Evolutionary conservation across 2,329 filamentous ascomycete species (phyloP).

Genomic region (Polytolypa hystricis): DNA sequence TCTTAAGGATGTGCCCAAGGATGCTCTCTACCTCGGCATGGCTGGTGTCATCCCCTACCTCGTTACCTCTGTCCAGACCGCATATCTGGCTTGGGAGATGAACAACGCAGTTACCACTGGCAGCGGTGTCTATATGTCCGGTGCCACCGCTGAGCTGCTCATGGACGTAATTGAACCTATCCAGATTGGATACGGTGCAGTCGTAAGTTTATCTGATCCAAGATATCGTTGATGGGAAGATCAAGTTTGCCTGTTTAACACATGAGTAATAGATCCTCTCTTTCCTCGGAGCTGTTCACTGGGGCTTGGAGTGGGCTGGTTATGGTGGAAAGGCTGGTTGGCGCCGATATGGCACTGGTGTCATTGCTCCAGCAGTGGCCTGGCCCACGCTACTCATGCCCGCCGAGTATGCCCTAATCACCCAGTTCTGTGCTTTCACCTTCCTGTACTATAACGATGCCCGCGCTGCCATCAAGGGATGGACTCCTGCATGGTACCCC

Average conservation of each 20-base stretch:
- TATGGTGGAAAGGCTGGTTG: slow-evolving; percentile 58
- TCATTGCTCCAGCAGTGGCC: slow-evolving; percentile 66
- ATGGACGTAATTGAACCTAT: slow-evolving; percentile 71
- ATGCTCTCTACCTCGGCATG: slow-evolving; percentile 57
- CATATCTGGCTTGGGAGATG: slow-evolving; percentile 73
- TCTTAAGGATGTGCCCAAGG: slow-evolving; percentile 52
- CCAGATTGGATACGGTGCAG: slow-evolving; percentile 82
- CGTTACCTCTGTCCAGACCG: slow-evolving; percentile 68
- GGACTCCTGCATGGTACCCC: slow-evolving; percentile 75
- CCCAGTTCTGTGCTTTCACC: slow-evolving; percentile 76
- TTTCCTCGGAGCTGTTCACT: slow-evolving; percentile 87
- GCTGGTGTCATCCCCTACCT: slow-evolving; percentile 79
- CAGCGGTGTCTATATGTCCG: slow-evolving; percentile 52
- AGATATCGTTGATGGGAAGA: not conserved
- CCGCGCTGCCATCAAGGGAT: slow-evolving; percentile 59
- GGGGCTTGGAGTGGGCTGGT: slow-evolving; percentile 77
- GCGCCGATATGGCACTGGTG: slow-evolving; percentile 71
- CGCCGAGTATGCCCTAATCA: slow-evolving; percentile 71
- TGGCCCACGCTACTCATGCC: slow-evolving; percentile 86
- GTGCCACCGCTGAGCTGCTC: slow-evolving; percentile 59
- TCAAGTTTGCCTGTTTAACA: slow-evolving; percentile 1
- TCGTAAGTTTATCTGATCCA: slow-evolving; percentile 37
- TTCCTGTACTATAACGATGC: slow-evolving; percentile 78
- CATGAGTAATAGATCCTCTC: slow-evolving; percentile 58
- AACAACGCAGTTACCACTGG: slow-evolving; percentile 55